phyloP scores from a whole-genome alignment of 2,329 filamentous ascomycete genomes.

The Penicillium fuscoglaucum region DNA sequence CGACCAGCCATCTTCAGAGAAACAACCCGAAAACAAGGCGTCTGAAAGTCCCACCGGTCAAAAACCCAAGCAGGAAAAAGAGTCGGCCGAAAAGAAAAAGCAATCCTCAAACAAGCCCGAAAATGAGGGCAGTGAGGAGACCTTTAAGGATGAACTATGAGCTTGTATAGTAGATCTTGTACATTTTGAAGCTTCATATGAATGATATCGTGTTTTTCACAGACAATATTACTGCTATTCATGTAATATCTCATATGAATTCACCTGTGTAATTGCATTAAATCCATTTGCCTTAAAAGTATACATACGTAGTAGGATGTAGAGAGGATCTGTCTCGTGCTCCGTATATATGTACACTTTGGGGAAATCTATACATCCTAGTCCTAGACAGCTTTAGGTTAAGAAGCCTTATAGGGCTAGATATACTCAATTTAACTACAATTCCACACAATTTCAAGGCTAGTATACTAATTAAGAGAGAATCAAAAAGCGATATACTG shows the following conservation, averaged over 20 bases:
- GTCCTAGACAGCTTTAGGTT: neutral
- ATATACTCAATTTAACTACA: neutral
- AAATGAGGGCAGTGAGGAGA: conserved; percentile 39
- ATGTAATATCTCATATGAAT: neutral
- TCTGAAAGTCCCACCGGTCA: conserved; percentile 21
- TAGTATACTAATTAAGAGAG: neutral
- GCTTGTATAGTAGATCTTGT: conserved; percentile 15
- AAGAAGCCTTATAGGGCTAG: too few relatives aligned
- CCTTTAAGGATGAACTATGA: conserved; percentile 43
- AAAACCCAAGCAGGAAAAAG: conserved; percentile 25
- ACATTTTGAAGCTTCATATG: conserved; percentile 6
- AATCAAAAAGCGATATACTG: neutral
- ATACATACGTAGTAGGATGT: too few relatives aligned
- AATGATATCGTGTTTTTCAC: neutral
- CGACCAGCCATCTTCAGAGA: conserved; percentile 12
- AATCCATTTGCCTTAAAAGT: too few relatives aligned
- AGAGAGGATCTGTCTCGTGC: neutral
- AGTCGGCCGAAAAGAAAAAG: conserved; percentile 7
- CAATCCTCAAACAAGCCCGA: conserved; percentile 12
- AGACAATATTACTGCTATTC: neutral
- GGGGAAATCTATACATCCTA: neutral
- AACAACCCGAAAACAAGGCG: conserved; percentile 15
- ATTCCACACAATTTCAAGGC: neutral
- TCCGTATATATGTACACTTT: neutral
- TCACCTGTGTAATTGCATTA: too few relatives aligned